Conservation (phyloP, 2,329 filamentous ascomycete species). For the Didymella glomerata region DNA sequence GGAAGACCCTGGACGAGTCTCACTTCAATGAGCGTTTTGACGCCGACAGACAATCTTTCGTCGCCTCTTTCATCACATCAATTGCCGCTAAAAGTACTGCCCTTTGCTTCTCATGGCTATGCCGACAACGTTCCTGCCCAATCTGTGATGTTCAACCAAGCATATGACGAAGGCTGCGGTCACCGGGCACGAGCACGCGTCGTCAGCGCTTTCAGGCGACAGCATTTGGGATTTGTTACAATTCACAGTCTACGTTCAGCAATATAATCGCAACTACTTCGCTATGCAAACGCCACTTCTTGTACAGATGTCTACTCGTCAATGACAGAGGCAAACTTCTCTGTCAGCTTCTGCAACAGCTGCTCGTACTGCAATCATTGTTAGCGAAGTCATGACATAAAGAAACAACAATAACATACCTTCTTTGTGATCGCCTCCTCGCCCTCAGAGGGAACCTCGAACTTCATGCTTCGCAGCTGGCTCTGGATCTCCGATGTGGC, state of each 20-base stretch:
- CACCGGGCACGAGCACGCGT: constrained; percentile 43
- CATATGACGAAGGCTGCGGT: constrained; percentile 34
- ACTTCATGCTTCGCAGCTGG: constrained; percentile 91
- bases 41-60: background rate
- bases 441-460: constrained; percentile 88
- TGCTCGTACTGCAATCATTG: constrained; percentile 77
- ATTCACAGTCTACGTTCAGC: constrained; percentile 40
- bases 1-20: constrained; percentile 1
- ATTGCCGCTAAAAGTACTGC: background rate
- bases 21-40: constrained; percentile 1
- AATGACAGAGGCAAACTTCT: constrained; percentile 95
- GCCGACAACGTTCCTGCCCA: background rate
- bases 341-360: constrained; percentile 88
- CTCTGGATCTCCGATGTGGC: constrained; percentile 86
- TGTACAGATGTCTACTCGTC: constrained; percentile 74
- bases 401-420: constrained; percentile 59
- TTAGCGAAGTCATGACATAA: constrained; percentile 48
- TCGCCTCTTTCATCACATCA: background rate
- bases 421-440: constrained; percentile 84
- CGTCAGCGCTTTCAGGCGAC: constrained; percentile 48
- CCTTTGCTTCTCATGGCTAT: background rate
- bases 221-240: constrained; percentile 38
- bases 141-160: background rate
- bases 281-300: constrained; percentile 38
- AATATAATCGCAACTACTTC: constrained; percentile 36